Conservation (phyloP, 192 early-diverging fungal species). For the Backusella sp. region DNA sequence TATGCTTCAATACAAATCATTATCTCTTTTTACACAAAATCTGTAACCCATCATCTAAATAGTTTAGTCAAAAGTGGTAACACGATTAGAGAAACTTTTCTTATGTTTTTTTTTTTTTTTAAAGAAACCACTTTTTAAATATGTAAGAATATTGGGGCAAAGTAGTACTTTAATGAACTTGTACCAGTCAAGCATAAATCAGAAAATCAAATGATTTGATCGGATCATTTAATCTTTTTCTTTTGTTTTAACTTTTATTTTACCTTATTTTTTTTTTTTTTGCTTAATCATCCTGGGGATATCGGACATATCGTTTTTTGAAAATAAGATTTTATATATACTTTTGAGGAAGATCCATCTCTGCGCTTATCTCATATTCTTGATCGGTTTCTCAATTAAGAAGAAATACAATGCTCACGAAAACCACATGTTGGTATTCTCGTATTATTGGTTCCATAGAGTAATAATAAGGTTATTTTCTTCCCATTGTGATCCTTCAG, state of each 20-base stretch:
- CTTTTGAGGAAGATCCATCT: background rate
- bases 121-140: background rate
- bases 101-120: background rate
- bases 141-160: background rate
- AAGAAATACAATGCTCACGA: background rate
- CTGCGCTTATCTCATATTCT: background rate
- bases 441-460: background rate
- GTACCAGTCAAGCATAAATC: background rate
- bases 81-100: background rate
- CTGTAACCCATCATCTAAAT: background rate
- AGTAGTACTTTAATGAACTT: background rate
- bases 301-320: background rate
- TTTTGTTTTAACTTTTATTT: background rate
- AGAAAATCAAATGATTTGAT: background rate
- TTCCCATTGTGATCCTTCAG: background rate
- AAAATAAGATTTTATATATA: constrained; percentile 3
- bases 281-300: background rate
- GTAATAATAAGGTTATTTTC: background rate
- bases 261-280: background rate
- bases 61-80: background rate
- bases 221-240: background rate
- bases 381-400: background rate
- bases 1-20: background rate
- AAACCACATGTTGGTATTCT: background rate
- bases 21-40: background rate